Evolutionary conservation across 768 basidiomycete genomes (phyloP).

Genomic region (Cystobasidium tubakii): DNA sequence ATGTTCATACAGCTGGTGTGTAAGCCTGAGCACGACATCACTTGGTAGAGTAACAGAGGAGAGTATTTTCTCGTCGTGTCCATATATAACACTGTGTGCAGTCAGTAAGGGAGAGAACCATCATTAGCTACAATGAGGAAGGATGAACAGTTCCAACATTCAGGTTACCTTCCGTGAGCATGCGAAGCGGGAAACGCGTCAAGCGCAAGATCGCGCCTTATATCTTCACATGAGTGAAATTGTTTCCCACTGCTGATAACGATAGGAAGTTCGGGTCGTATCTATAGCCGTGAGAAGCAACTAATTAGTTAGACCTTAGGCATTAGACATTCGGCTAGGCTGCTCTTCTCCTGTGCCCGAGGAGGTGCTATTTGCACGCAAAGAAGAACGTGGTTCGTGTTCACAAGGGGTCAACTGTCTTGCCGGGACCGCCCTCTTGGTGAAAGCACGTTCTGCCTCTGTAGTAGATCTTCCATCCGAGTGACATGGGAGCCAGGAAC

Average conservation of each 20-base stretch:
- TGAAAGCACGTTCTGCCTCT: background rate
- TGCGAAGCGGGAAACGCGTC: constrained; percentile 25
- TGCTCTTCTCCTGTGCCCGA: too few relatives aligned
- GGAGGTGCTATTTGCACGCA: too few relatives aligned
- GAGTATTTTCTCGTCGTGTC: background rate
- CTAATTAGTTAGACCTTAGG: background rate
- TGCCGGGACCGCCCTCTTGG: too few relatives aligned
- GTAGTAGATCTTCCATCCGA: too few relatives aligned
- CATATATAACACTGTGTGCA: constrained; percentile 23
- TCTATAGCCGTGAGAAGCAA: background rate
- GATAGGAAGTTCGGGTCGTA: constrained; percentile 24
- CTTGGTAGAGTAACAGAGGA: background rate
- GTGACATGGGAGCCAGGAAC: too few relatives aligned
- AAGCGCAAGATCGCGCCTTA: constrained; percentile 16
- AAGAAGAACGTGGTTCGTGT: too few relatives aligned
- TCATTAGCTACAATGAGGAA: background rate
- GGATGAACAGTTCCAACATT: too few relatives aligned
- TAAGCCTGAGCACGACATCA: background rate
- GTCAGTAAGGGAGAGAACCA: background rate
- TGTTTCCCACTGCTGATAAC: constrained; percentile 30
- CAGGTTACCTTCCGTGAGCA: constrained; percentile 26
- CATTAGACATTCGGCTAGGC: too few relatives aligned
- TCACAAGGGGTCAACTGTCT: too few relatives aligned
- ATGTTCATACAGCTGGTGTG: background rate
- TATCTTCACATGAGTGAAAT: constrained; percentile 16